phyloP scores from a whole-genome alignment of 352 stramenopile species.

The Pythium volutum region DNA sequence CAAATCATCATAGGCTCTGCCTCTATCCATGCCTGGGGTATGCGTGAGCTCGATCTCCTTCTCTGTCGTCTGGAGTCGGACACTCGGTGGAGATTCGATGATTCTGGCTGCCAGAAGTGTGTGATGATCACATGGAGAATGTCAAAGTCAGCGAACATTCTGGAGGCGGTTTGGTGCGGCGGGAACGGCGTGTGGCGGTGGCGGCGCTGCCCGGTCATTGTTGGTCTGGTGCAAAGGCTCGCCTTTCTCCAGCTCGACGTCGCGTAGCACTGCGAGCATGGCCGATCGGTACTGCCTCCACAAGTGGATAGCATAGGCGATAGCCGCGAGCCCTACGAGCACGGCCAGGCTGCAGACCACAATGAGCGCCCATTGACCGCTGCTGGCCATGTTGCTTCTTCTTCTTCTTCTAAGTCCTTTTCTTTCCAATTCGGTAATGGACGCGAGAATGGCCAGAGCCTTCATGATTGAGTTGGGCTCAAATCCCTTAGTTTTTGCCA shows the following conservation, averaged over 20 bases:
- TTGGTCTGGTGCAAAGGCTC: conserved; percentile 16
- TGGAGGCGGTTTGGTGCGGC: no score
- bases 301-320: conserved; percentile 28
- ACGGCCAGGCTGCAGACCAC: conserved; percentile 29
- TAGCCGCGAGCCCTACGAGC: conserved; percentile 28
- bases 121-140: no score
- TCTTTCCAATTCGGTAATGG: conserved; percentile 7
- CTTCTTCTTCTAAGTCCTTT: background rate
- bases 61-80: no score
- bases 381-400: conserved; percentile 5
- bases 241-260: conserved; percentile 26
- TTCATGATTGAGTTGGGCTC: no score
- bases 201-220: conserved; percentile 31
- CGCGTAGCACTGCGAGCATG: conserved; percentile 31
- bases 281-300: conserved; percentile 35
- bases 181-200: conserved; percentile 3
- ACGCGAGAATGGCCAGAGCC: no score
- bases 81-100: no score
- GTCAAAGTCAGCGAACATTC: no score
- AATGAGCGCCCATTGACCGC: conserved; percentile 17
- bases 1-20: no score
- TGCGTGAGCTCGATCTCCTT: no score
- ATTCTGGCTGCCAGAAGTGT: no score
- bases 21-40: no score
- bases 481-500: no score